A percentile compares a stretch with the other conserved stretches of the same genome.
phyloP scores from a whole-genome alignment of 2,329 filamentous ascomycete species.

The Monilinia aucupariae region DNA sequence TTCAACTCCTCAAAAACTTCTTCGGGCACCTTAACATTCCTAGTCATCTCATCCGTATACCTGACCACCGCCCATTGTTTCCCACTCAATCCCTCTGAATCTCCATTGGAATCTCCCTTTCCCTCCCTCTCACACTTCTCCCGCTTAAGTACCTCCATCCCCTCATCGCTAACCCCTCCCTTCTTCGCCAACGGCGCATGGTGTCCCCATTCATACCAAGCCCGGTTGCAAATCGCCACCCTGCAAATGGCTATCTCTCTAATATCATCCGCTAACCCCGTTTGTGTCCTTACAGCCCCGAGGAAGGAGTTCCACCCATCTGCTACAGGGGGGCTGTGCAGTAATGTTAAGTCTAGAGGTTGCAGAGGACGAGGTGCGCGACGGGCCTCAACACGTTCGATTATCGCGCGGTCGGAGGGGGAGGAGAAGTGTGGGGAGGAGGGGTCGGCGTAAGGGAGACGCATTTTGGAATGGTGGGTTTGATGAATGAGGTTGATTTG shows the following conservation, averaged over 20 bases:
- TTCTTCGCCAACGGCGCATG: conserved; percentile 57
- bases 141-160: conserved; percentile 26
- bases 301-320: conserved; percentile 71
- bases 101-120: conserved; percentile 34
- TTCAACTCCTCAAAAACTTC: conserved; percentile 61
- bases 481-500: not conserved
- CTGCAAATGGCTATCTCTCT: conserved; percentile 77
- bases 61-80: conserved; percentile 63
- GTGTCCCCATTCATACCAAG: conserved; percentile 80
- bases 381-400: conserved; percentile 58
- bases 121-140: conserved; percentile 12
- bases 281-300: conserved; percentile 54
- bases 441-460: conserved; percentile 55
- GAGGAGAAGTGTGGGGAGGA: conserved; percentile 45
- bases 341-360: conserved; percentile 67
- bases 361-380: conserved; percentile 66
- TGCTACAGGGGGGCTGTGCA: conserved; percentile 68
- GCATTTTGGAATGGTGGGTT: conserved; percentile 44
- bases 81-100: conserved; percentile 43
- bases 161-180: conserved; percentile 31
- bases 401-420: conserved; percentile 50
- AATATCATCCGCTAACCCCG: conserved; percentile 47
- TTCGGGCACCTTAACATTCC: conserved; percentile 63
- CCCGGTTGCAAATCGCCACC: conserved; percentile 72
- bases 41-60: conserved; percentile 81